Conservation (phyloP, 352 stramenopile species). For the Aphanomyces euteiches region DNA sequence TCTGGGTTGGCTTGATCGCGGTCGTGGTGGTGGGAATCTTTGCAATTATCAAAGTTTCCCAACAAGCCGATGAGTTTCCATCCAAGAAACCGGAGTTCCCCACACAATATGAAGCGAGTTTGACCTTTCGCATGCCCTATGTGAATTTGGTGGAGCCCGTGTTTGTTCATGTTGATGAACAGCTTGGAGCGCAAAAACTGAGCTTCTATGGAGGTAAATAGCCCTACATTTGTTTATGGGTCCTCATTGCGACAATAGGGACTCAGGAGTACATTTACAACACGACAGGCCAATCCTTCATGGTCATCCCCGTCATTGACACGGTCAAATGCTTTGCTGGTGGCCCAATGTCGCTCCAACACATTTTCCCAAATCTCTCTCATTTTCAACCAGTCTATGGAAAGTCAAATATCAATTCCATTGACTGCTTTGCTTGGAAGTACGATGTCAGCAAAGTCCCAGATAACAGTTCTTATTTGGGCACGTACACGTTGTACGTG, state of each 20-base stretch:
- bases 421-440: constrained; percentile 79
- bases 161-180: constrained; percentile 77
- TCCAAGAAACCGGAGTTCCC: constrained; percentile 70
- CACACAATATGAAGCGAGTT: constrained; percentile 80
- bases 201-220: constrained; percentile 73
- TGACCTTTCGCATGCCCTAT: constrained; percentile 87
- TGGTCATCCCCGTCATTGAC: constrained; percentile 77
- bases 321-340: constrained; percentile 71
- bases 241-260: constrained; percentile 29
- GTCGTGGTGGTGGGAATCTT: constrained; percentile 77
- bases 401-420: constrained; percentile 63
- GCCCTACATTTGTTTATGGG: constrained; percentile 27
- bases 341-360: constrained; percentile 60
- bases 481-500: constrained; percentile 85
- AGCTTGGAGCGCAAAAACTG: constrained; percentile 70
- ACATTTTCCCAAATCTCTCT: constrained; percentile 81
- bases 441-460: constrained; percentile 52
- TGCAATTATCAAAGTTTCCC: constrained; percentile 74
- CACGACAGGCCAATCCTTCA: constrained; percentile 63
- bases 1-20: constrained; percentile 67
- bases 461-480: constrained; percentile 52
- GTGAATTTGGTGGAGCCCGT: constrained; percentile 84
- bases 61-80: constrained; percentile 71
- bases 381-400: constrained; percentile 82
- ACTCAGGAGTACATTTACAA: constrained; percentile 88